Base-by-base conservation (phyloP, 495 filamentous ascomycete genomes). In the Aspergillus bridgeri region DNA sequence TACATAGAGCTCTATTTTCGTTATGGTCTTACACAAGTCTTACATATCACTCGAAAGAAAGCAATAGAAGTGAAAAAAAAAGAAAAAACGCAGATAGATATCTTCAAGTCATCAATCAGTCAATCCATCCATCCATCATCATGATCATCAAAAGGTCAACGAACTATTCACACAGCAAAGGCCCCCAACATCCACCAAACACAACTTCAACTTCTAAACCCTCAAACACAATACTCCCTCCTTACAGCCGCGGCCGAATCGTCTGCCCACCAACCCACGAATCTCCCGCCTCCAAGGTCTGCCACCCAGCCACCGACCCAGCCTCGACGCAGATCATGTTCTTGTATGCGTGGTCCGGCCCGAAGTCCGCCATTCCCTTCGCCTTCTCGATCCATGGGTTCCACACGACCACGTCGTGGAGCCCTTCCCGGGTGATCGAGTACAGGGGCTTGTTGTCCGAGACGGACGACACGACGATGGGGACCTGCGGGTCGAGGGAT, bases 261-360 rank as follows among this genome's bases (percentile, higher is more conserved):
- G 86, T 84, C 81, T 94, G 89, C 22, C 89, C 90, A 8, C 91
- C 94, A 73, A 96, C 91, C 79, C 91, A 96, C 8, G 86, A 86
- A 65, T 96, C 94, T 8, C 90, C 90, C 9, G 81, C 82, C 69
- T 97, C 95, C 56, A 99, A 75, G 11, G 82, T 87, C 72, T 87
- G 84, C 91, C 90, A 97, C 5, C 77, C 82, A 56, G 79, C 75
- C 15, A 99, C 94, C 0, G 87, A 80, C 2, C 95, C 94, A 6
- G 92, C 88, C 75, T 98, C 95, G 48, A 98, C 84, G 71, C 93
- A 97, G 50, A 98, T 75, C 90, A 98, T 96, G 20, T 90, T 82
- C 76, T 89, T 88, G 72, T 86, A 97, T 21, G 90, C 94, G 56
- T 91, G 89, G 64, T 91, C 86, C 4, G 93, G 93, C 48, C 81